Percentiles rank a stretch among this genome's conserved stretches.
Conservation (phyloP, 192 early-diverging fungal species). For the Backusella morwellensis region DNA sequence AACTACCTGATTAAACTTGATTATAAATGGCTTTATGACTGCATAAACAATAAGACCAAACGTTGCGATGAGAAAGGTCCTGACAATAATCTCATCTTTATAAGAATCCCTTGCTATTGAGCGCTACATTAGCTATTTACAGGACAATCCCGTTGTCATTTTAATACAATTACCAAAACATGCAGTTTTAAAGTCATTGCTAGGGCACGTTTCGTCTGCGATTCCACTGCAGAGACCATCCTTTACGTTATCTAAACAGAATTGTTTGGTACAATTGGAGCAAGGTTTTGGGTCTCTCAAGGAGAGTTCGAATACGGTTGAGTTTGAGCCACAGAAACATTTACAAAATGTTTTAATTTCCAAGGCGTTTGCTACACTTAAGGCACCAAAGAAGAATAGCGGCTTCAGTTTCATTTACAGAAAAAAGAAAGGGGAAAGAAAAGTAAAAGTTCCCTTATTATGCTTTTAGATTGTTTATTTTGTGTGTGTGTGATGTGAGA, state of each 20-base stretch:
- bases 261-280: conserved; percentile 59
- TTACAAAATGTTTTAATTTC: conserved; percentile 53
- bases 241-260: conserved; percentile 53
- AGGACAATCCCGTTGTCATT: not conserved
- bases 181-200: conserved; percentile 40
- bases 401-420: not conserved
- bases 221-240: conserved; percentile 46
- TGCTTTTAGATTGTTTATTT: not conserved
- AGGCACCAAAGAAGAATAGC: not conserved
- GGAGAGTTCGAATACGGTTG: conserved; percentile 53
- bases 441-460: not conserved
- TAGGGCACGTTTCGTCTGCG: conserved; percentile 42
- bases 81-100: conserved; percentile 72
- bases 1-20: conserved; percentile 42
- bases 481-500: not conserved
- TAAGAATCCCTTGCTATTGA: conserved; percentile 58
- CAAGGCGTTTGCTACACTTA: not conserved
- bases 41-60: conserved; percentile 54
- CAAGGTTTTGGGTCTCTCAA: conserved; percentile 50
- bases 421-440: not conserved
- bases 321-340: conserved; percentile 63
- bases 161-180: conserved; percentile 56
- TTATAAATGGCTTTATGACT: conserved; percentile 49
- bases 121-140: not conserved
- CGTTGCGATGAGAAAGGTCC: conserved; percentile 58